A percentile compares a stretch with the other conserved stretches of the same genome.
Evolutionary conservation across 352 stramenopile species (phyloP).

Genomic region (Peronospora belbahrii): DNA sequence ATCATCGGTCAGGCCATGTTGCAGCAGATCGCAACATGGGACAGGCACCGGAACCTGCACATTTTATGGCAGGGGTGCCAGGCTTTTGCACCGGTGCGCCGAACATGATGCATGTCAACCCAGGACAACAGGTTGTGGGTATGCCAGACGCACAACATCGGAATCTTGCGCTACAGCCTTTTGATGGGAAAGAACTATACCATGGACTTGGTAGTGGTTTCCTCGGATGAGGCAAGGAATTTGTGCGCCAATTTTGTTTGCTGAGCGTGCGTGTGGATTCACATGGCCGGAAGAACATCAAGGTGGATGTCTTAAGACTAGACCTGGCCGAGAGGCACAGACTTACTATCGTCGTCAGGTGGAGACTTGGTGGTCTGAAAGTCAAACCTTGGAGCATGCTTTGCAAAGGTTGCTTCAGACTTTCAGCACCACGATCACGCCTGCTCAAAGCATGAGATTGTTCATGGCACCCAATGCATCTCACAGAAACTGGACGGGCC

Average conservation of each 20-base stretch:
- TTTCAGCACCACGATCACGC: too few species aligned
- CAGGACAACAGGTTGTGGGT: not conserved
- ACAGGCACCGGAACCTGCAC: not conserved
- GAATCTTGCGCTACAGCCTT: too few species aligned
- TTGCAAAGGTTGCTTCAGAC: too few species aligned
- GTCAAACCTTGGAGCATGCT: not conserved
- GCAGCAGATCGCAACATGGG: conserved; percentile 26
- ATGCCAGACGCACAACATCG: not conserved
- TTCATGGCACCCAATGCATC: too few species aligned
- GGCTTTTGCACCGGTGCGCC: not conserved
- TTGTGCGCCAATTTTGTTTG: not conserved
- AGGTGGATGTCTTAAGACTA: not conserved
- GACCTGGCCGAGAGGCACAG: not conserved
- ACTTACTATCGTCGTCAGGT: not conserved
- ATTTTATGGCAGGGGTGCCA: not conserved
- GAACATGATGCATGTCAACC: not conserved
- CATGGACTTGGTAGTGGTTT: not conserved
- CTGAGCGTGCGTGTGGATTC: not conserved
- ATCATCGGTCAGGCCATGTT: not conserved
- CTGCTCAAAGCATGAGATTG: too few species aligned
- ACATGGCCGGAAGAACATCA: not conserved
- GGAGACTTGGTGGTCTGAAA: not conserved
- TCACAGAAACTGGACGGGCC: not conserved
- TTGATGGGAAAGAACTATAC: too few species aligned
- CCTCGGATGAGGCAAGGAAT: not conserved